A percentile compares a stretch with the other conserved stretches of the same genome.
These are phyloP conservation scores for Pleurotus tuoliensis DNA, from an alignment of 768 basidiomycete species.

Conservation along the genomic window DNA sequence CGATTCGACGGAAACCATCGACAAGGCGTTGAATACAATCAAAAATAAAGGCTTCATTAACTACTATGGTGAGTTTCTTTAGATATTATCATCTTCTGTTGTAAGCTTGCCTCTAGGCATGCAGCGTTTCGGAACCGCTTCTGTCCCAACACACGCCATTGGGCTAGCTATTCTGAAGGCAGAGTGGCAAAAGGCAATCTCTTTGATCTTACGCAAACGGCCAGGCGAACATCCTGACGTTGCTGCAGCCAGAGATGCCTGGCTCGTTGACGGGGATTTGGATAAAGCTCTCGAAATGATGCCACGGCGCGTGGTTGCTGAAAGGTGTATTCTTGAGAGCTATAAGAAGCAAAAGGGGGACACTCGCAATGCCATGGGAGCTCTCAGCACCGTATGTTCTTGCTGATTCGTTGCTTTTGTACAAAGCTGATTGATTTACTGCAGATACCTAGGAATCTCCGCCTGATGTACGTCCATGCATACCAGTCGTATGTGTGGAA, in stretches of 20 bases:
- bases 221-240: conserved; percentile 93
- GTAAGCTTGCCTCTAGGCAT: conserved; percentile 58
- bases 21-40: conserved; percentile 71
- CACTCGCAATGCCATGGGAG: conserved; percentile 81
- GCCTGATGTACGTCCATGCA: conserved; percentile 97
- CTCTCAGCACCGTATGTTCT: conserved; percentile 69
- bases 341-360: conserved; percentile 79
- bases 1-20: conserved; percentile 66
- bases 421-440: background rate
- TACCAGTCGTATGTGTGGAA: conserved; percentile 99
- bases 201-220: conserved; percentile 75
- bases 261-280: conserved; percentile 80
- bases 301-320: conserved; percentile 91
- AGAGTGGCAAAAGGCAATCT: conserved; percentile 86
- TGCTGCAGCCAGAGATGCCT: conserved; percentile 77
- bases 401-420: background rate
- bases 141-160: conserved; percentile 92
- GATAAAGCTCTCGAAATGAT: conserved; percentile 80
- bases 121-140: conserved; percentile 98
- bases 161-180: conserved; percentile 86
- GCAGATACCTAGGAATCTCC: conserved; percentile 92
- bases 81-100: background rate
- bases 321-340: conserved; percentile 87
- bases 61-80: conserved; percentile 74
- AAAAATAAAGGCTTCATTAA: conserved; percentile 92